These are phyloP conservation scores for Suillus subalutaceus DNA, from an alignment of 768 basidiomycete species.

Conservation along the genomic window DNA sequence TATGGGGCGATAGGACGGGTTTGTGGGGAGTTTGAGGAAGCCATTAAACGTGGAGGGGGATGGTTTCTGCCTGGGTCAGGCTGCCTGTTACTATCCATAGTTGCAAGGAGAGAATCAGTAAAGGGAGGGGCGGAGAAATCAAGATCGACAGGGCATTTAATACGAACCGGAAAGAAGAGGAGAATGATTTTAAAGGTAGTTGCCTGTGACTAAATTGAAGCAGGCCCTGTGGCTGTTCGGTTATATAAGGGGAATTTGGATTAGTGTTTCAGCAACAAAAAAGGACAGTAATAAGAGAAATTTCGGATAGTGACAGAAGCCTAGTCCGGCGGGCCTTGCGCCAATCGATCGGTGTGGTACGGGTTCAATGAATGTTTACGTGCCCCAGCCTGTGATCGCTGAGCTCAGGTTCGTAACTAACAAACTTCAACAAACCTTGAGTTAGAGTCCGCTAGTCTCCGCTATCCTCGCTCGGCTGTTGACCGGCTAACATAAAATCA, in stretches of 20 bases:
- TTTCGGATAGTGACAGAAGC: conserved; percentile 27
- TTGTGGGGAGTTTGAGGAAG: conserved; percentile 27
- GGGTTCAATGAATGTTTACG: not conserved
- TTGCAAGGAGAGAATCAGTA: conserved; percentile 21
- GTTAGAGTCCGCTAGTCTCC: conserved; percentile 20
- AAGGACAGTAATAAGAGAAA: conserved; percentile 30
- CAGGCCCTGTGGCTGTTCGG: conserved; percentile 27
- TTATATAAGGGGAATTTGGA: conserved; percentile 32
- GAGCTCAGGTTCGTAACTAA: conserved; percentile 10
- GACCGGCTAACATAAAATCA: not conserved
- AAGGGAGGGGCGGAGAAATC: conserved; percentile 12
- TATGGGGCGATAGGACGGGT: conserved; percentile 31
- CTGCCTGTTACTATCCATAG: conserved; percentile 43
- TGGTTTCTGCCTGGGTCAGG: conserved; percentile 35
- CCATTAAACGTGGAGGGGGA: conserved; percentile 29
- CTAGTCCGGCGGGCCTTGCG: conserved; percentile 33
- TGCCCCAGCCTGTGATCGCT: too few relatives aligned
- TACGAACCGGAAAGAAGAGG: conserved; percentile 26
- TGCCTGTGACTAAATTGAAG: conserved; percentile 22
- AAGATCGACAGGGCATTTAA: conserved; percentile 25
- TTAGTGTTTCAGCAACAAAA: conserved; percentile 20
- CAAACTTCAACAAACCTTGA: conserved; percentile 26
- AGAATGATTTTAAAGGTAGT: conserved; percentile 23
- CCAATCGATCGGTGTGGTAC: conserved; percentile 23
- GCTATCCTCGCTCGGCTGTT: not conserved